Evolutionary conservation across 139 green algal genomes (phyloP).

Genomic region (Deuterostichococcus epilithicus): DNA sequence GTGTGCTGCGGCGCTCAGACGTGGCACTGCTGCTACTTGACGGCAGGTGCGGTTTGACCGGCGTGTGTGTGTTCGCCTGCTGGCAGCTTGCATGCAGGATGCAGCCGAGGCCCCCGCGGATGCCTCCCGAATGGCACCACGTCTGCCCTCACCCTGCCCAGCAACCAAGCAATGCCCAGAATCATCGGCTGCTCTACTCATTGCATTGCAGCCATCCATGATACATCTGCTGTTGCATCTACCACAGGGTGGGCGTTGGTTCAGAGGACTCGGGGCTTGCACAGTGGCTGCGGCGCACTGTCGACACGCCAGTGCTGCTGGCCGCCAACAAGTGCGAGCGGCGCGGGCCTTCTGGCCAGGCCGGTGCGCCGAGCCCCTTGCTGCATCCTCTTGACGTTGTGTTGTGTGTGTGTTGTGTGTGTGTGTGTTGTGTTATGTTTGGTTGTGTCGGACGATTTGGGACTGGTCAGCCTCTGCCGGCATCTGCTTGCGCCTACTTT

Average conservation of each 20-base stretch:
- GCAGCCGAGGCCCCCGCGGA: constrained; percentile 26
- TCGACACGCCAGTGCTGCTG: constrained; percentile 47
- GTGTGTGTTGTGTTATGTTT: no score
- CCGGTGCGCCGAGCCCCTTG: no score
- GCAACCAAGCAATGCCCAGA: no score
- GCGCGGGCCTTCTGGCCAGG: background rate
- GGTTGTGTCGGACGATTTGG: no score
- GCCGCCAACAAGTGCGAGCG: constrained; percentile 88
- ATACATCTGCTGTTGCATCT: constrained; percentile 58
- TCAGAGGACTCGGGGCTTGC: constrained; percentile 64
- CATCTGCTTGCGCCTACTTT: no score
- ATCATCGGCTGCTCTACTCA: no score
- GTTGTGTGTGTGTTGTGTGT: no score
- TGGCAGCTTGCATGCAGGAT: constrained; percentile 27
- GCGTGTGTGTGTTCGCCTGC: no score
- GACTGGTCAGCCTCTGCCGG: no score
- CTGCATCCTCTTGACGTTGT: no score
- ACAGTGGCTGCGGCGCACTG: constrained; percentile 55
- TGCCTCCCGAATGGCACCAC: background rate
- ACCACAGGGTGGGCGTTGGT: constrained; percentile 44
- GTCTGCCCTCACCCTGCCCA: background rate
- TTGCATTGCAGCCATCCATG: no score
- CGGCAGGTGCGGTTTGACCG: constrained; percentile 46
- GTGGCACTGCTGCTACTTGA: constrained; percentile 78
- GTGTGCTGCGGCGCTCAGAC: constrained; percentile 51